A percentile compares a stretch with the other conserved stretches of the same genome.
Evolutionary conservation across 2,329 filamentous ascomycete genomes (phyloP).

Genomic region (Neonectria magnoliae): DNA sequence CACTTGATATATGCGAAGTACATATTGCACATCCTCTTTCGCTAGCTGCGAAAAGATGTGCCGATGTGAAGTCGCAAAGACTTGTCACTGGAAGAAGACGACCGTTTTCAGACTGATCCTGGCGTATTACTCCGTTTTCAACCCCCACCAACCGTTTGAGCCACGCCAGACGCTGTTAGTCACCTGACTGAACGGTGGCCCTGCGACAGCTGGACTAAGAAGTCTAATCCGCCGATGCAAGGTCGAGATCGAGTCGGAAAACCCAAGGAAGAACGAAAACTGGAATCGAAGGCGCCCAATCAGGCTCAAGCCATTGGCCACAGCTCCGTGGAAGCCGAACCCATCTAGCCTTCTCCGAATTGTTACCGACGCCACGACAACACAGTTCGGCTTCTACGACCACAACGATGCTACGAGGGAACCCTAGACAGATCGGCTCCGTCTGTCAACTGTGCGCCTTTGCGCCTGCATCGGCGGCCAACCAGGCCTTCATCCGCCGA

Average conservation of each 20-base stretch:
- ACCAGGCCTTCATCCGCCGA: conserved; percentile 39
- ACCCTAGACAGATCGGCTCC: conserved; percentile 46
- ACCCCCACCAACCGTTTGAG: neutral
- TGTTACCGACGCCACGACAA: neutral
- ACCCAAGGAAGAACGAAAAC: neutral
- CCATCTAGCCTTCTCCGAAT: neutral
- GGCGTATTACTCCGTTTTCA: neutral
- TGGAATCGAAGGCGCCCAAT: conserved; percentile 14
- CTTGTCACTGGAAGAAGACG: neutral
- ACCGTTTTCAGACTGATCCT: neutral
- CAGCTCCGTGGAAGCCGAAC: conserved; percentile 11
- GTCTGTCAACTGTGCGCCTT: conserved; percentile 58
- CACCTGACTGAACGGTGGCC: conserved; percentile 22
- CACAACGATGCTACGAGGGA: conserved; percentile 52
- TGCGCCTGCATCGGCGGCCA: conserved; percentile 41
- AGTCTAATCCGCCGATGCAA: conserved; percentile 5
- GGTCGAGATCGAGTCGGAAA: neutral
- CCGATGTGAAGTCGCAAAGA: neutral
- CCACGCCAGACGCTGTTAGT: neutral
- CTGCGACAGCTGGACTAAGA: neutral
- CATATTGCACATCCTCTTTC: neutral
- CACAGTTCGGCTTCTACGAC: neutral
- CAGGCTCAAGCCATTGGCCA: conserved; percentile 3
- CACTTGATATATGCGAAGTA: too few relatives aligned
- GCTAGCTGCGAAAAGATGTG: neutral